Percentiles rank a stretch among this genome's conserved stretches.
Conservation (phyloP, 2,329 filamentous ascomycete species). For the Alternaria gaisen region DNA sequence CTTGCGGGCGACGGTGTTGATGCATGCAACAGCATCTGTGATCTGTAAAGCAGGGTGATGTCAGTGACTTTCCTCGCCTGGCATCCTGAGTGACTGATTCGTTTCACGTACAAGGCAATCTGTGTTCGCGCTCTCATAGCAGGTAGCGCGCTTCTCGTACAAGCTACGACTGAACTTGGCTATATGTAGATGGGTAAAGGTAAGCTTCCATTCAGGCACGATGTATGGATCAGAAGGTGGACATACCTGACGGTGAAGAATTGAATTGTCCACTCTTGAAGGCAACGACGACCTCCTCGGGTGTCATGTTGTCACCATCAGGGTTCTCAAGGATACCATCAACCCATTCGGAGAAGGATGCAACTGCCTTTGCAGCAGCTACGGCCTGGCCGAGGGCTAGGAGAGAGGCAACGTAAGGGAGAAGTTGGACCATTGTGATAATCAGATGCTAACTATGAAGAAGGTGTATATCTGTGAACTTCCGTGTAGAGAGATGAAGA, state of each 20-base stretch:
- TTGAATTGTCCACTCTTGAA: constrained; percentile 18
- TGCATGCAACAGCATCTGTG: constrained; percentile 20
- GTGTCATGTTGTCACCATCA: constrained; percentile 23
- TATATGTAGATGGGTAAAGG: not conserved
- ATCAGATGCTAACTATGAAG: constrained; percentile 1
- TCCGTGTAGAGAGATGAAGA: not conserved
- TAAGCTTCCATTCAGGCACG: constrained; percentile 11
- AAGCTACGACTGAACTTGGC: constrained; percentile 18
- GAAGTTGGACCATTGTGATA: constrained; percentile 19
- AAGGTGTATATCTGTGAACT: constrained; percentile 2
- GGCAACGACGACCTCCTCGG: constrained; percentile 22
- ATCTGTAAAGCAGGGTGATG: constrained; percentile 13
- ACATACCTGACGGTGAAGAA: constrained; percentile 17
- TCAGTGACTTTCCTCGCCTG: constrained; percentile 9
- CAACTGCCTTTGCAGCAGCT: constrained; percentile 19
- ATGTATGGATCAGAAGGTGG: constrained; percentile 1
- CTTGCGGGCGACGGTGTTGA: constrained; percentile 22
- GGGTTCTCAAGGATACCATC: constrained; percentile 22
- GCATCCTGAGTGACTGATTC: not conserved
- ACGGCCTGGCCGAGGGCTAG: constrained; percentile 20
- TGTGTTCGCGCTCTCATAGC: constrained; percentile 12
- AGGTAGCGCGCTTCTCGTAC: constrained; percentile 19
- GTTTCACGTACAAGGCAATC: constrained; percentile 16
- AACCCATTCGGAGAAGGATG: constrained; percentile 25
- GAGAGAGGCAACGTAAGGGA: constrained; percentile 19